These are phyloP conservation scores for Dictyostelium citrinum DNA, from an alignment of 78 protist species.

Conservation along the genomic window DNA sequence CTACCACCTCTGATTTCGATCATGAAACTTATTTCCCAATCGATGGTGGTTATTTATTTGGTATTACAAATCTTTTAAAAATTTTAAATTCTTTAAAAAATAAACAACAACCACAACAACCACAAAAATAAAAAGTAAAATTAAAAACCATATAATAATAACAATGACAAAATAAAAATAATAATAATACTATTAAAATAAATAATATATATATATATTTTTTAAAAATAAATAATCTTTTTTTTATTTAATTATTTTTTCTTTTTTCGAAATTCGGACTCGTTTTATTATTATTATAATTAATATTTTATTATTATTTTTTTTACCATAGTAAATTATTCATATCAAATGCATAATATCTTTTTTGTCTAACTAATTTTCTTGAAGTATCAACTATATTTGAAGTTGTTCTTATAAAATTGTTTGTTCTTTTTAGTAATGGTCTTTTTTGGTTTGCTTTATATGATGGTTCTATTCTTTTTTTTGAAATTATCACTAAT, in stretches of 20 bases:
- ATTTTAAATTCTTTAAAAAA: background rate
- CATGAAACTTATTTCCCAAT: conserved; percentile 39
- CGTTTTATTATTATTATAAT: background rate
- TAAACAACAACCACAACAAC: background rate
- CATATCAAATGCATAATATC: background rate
- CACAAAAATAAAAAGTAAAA: background rate
- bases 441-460: background rate
- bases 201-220: background rate
- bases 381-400: background rate
- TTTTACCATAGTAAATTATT: background rate
- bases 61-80: conserved; percentile 35
- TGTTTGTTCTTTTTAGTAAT: background rate
- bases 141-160: background rate
- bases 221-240: no score
- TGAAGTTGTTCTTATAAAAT: background rate
- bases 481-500: background rate
- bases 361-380: background rate
- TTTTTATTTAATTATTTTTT: no score
- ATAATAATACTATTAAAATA: no score
- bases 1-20: background rate
- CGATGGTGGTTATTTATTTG: conserved; percentile 75
- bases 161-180: no score
- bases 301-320: background rate
- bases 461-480: background rate
- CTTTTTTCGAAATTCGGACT: no score